Base-by-base conservation (phyloP, 1,284 basidiomycete species). In the Uromyces viciae-fabae region DNA sequence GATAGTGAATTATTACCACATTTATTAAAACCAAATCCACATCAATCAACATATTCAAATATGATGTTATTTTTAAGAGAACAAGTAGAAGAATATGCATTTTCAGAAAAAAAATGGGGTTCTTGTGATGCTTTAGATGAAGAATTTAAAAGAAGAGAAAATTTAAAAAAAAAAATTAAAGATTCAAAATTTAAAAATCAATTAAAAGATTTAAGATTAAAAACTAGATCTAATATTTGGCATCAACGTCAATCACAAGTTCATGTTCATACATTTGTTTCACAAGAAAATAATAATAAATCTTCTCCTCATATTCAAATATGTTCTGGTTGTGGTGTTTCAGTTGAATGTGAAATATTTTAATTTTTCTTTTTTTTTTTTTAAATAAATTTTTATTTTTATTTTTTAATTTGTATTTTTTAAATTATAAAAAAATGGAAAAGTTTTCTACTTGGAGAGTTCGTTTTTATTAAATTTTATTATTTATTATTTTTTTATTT, bases 41-140 rank as follows among this genome's bases (percentile, higher is more conserved):
- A 99, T 88, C 93, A 94, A 83, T 93, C 94, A 31, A 97, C 94
- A 0, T 99, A 94, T 85, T 93, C 92, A 69, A 99, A 99, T 88
- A 99, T 99, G 97, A 99, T 99, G 97, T 89, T 99, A 33, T 99
- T 94, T 87, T 89, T 98, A 8, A 91, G 97, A 33, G 92, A 89
- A 84, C 95, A 98, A 87, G 95, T 99, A 2, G 97, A 99, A 86
- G 92, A 92, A 36, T 98, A 96, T 85, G 96, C 97, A 1, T 98
- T 94, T 91, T 85, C 85, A 14, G 83, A 83, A 14, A 91, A 92
- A 84, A 99, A 98, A 87, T 99, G 97, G 97, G 95, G 94, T 0
- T 94, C 94, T 0, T 90, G 94, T 14, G 94, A 96, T 85, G 94
- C 91, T 0, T 87, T 99, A 54, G 97, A 99, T 84, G 89, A 89